These are phyloP conservation scores for Plasmodium blacklocki DNA, from an alignment of 169 alveolate genomes.

Conservation along the genomic window DNA sequence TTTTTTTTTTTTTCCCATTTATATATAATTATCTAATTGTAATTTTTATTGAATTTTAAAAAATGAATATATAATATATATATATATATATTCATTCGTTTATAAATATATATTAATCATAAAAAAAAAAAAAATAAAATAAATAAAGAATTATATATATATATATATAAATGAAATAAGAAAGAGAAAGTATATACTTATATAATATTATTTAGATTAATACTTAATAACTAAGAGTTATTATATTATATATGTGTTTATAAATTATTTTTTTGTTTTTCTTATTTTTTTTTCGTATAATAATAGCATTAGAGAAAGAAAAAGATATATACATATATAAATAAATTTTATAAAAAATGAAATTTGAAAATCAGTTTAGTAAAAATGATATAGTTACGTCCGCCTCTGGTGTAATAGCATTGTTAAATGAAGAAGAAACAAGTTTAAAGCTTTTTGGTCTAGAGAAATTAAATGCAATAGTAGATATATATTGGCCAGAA, in stretches of 20 bases:
- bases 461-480: slow-evolving; percentile 83
- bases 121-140: too few relatives aligned
- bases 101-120: too few relatives aligned
- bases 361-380: slow-evolving; percentile 28
- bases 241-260: neutral
- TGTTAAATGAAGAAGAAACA: slow-evolving; percentile 84
- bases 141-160: too few relatives aligned
- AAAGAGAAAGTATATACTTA: too few relatives aligned
- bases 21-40: too few relatives aligned
- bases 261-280: neutral
- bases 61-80: too few relatives aligned
- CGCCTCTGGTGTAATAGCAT: slow-evolving; percentile 84
- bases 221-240: too few relatives aligned
- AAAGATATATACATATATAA: neutral
- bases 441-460: slow-evolving; percentile 85
- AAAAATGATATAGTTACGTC: slow-evolving; percentile 79
- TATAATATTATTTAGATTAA: too few relatives aligned
- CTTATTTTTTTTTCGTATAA: neutral
- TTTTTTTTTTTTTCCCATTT: too few relatives aligned
- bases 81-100: too few relatives aligned
- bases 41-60: too few relatives aligned
- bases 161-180: too few relatives aligned
- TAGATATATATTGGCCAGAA: slow-evolving; percentile 89
- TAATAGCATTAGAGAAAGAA: neutral
- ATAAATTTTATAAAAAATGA: slow-evolving; percentile 12